Evolutionary conservation across 2,329 filamentous ascomycete species (phyloP).

Genomic region (Epichloe elymi): DNA sequence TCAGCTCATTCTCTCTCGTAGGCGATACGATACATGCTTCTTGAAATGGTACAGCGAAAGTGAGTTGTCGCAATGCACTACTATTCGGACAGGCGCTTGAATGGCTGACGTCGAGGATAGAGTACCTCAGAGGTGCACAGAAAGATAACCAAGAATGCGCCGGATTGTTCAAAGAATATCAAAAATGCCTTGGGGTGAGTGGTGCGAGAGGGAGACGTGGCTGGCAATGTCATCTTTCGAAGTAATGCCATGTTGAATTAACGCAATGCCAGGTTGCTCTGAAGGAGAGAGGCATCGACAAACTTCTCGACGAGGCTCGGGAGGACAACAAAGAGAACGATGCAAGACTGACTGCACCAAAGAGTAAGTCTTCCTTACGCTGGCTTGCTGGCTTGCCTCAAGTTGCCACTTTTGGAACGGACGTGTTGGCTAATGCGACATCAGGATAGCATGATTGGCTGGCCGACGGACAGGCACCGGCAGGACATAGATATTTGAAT

Average conservation of each 20-base stretch:
- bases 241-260: background rate
- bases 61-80: constrained; percentile 30
- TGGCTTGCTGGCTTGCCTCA: background rate
- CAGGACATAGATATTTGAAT: background rate
- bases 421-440: background rate
- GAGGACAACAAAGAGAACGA: constrained; percentile 87
- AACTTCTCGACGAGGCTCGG: constrained; percentile 79
- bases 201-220: too few species aligned
- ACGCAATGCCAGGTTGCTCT: constrained; percentile 53
- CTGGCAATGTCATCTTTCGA: background rate
- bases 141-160: constrained; percentile 76
- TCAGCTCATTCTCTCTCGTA: background rate
- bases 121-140: constrained; percentile 78
- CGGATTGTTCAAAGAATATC: constrained; percentile 76
- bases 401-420: background rate
- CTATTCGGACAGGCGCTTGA: too few species aligned
- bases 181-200: constrained; percentile 64
- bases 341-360: constrained; percentile 31
- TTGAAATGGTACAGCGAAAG: constrained; percentile 99
- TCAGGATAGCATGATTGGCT: background rate
- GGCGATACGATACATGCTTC: constrained; percentile 93
- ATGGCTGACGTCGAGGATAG: constrained; percentile 28
- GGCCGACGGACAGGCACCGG: background rate
- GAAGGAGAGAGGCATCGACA: constrained; percentile 82
- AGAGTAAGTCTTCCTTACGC: constrained; percentile 19